A percentile compares a stretch with the other conserved stretches of the same genome.
Conservation (phyloP, 306 rosid species). For the Parietaria judaica region DNA sequence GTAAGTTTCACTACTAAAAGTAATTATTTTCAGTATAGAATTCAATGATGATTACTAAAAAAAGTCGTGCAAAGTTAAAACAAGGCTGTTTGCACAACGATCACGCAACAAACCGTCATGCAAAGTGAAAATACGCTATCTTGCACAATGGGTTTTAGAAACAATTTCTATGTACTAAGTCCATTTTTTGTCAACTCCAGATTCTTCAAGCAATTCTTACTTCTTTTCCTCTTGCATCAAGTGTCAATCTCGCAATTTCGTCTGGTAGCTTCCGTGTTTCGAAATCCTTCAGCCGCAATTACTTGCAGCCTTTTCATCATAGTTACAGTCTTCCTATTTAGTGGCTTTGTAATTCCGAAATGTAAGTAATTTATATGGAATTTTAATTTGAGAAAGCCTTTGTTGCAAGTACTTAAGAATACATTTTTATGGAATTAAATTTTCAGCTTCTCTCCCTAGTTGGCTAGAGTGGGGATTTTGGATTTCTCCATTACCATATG, state of each 20-base stretch:
- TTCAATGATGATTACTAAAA: no score
- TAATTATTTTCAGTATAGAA: not conserved
- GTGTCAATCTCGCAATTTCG: conserved; percentile 41
- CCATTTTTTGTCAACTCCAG: conserved; percentile 20
- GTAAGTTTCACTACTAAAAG: conserved; percentile 10
- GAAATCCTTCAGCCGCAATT: conserved; percentile 31
- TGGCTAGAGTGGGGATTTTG: conserved; percentile 58
- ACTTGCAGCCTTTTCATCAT: conserved; percentile 22
- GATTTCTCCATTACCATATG: conserved; percentile 57
- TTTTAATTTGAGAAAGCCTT: not conserved
- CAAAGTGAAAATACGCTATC: no score
- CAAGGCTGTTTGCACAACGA: no score
- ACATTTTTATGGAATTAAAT: not conserved
- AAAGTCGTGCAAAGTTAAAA: no score
- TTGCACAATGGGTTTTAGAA: no score
- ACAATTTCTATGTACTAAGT: not conserved
- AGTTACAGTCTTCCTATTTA: conserved; percentile 26
- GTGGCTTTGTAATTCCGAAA: conserved; percentile 47
- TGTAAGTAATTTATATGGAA: conserved; percentile 14
- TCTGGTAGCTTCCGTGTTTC: conserved; percentile 39
- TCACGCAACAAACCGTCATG: no score
- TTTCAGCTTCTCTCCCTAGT: conserved; percentile 41
- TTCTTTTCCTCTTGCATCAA: conserved; percentile 37
- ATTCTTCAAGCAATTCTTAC: conserved; percentile 43
- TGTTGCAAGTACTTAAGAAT: not conserved